phyloP scores from a whole-genome alignment of 1,284 basidiomycete species.

The Cryptococcus depauperatus region DNA sequence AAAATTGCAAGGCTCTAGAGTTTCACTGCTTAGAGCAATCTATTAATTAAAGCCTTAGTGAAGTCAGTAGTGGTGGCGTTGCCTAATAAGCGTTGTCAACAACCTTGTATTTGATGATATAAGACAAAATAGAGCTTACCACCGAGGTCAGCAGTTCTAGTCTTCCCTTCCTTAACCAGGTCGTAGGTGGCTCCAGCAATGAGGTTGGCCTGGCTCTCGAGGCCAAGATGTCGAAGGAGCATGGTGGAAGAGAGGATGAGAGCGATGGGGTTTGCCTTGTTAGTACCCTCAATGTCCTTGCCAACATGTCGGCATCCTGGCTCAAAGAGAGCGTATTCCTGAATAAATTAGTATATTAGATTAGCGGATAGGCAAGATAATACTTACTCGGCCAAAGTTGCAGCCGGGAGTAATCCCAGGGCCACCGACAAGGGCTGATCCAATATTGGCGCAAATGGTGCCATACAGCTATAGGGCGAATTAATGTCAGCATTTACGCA shows the following conservation, averaged over 20 bases:
- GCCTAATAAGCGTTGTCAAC: slow-evolving; percentile 49
- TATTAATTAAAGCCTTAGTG: slow-evolving; percentile 71
- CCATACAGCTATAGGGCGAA: slow-evolving; percentile 52
- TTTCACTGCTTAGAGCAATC: slow-evolving; percentile 28
- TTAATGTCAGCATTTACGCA: slow-evolving; percentile 14
- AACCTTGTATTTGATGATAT: not conserved
- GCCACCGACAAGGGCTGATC: slow-evolving; percentile 94
- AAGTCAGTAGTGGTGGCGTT: slow-evolving; percentile 84
- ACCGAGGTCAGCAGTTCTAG: slow-evolving; percentile 92
- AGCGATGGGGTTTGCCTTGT: slow-evolving; percentile 94
- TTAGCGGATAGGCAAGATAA: slow-evolving; percentile 4
- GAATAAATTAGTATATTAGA: slow-evolving; percentile 1
- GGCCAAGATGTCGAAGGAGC: slow-evolving; percentile 96
- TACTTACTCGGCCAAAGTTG: slow-evolving; percentile 83
- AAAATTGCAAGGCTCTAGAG: too few species aligned
- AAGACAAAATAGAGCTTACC: slow-evolving; percentile 52
- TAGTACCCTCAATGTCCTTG: slow-evolving; percentile 94
- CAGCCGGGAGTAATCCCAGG: slow-evolving; percentile 97
- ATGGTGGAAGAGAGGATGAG: slow-evolving; percentile 97
- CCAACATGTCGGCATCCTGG: slow-evolving; percentile 98
- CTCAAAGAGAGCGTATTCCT: slow-evolving; percentile 98
- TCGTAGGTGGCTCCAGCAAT: slow-evolving; percentile 91
- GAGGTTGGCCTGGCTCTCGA: slow-evolving; percentile 88
- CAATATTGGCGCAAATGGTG: slow-evolving; percentile 96
- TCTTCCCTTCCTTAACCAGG: slow-evolving; percentile 80